Evolutionary conservation across 2,329 filamentous ascomycete species (phyloP), one percentile per base, ranked within the genome.

Genomic region (Pseudopyricularia cyperi): DNA sequence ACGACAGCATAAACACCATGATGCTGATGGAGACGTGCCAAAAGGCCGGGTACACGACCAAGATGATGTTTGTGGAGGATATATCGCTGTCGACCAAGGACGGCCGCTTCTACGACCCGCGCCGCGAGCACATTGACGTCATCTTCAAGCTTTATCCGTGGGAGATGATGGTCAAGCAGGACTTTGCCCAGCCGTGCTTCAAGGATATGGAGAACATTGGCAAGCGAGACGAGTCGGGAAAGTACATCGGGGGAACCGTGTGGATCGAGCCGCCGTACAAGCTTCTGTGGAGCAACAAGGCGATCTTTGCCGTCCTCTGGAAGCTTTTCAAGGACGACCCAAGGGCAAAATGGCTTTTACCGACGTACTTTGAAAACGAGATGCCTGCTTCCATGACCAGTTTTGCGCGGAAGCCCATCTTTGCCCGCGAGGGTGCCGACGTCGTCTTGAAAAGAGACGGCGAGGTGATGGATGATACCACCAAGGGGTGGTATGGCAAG

Each of bases 241-340:
- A 32, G 46, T 47, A 47, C 24, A 30, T 30, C 1, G 46, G 46
- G 22, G 46, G 46, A 2, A 48, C 46, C 28, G 22, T 48, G 15
- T 48, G 46, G 46, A 17, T 48, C 17, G 46, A 48, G n/a, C 26
- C 46, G 8, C 46, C 46, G 3, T 48, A 48, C 46, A 48, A 48
- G 46, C 9, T 48, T 12, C 28, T 48, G 24, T 48, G 46, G 46
- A 48, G 46, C 46, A 48, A 32, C 46, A 48, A 48, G n/a, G 46
- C 46, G 26, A 34, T 48, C n/a, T 48, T 48, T 17, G 46, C 46
- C 30, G 4, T 48, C 28, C 46, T 48, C 2, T 48, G 46, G 46
- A 8, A 48, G 2, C 28, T 48, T 7, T 48, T 48, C 46, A 48
- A 34, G 46, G 46, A 48, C 46, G 46, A 48, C 30, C 28, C 46